phyloP scores from a whole-genome alignment of 1,284 basidiomycete genomes.

The Ganoderma lingzhi region DNA sequence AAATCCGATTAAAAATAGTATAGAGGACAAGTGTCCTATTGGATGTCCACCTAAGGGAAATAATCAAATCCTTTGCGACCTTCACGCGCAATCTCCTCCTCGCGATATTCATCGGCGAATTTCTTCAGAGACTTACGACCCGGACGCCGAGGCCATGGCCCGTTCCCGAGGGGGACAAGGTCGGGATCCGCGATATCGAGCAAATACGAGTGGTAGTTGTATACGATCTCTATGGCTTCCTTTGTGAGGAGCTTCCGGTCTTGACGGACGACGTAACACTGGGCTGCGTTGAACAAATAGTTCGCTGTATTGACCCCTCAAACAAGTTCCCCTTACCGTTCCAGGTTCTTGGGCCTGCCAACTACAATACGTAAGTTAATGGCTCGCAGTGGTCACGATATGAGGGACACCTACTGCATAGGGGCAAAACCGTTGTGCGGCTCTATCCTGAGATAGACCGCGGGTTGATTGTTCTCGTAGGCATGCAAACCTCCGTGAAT shows the following conservation, averaged over 20 bases:
- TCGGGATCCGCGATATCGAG: slow-evolving; percentile 11
- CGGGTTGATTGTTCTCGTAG: slow-evolving; percentile 26
- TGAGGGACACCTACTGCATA: slow-evolving; percentile 19
- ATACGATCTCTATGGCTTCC: slow-evolving; percentile 31
- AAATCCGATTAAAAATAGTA: too few relatives aligned
- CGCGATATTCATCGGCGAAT: slow-evolving; percentile 21
- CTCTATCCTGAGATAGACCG: slow-evolving; percentile 32
- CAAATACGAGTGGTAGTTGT: slow-evolving; percentile 24
- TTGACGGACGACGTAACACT: slow-evolving; percentile 31
- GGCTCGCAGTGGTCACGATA: not conserved
- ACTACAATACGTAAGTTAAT: not conserved
- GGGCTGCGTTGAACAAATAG: not conserved
- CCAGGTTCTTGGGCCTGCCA: slow-evolving; percentile 17
- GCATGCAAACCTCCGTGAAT: slow-evolving; percentile 12
- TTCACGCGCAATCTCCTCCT: slow-evolving; percentile 16
- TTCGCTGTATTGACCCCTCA: not conserved
- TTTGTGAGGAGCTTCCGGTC: slow-evolving; percentile 28
- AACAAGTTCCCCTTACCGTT: slow-evolving; percentile 7
- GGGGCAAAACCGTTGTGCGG: slow-evolving; percentile 25
- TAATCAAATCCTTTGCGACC: slow-evolving; percentile 20
- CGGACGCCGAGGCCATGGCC: slow-evolving; percentile 5
- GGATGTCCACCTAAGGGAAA: slow-evolving; percentile 11
- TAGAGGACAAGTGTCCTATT: not conserved
- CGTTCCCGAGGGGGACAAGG: not conserved
- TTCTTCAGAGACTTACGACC: slow-evolving; percentile 17